Base-by-base conservation (phyloP, 2,329 filamentous ascomycete species). In the Coleophoma crateriformis region DNA sequence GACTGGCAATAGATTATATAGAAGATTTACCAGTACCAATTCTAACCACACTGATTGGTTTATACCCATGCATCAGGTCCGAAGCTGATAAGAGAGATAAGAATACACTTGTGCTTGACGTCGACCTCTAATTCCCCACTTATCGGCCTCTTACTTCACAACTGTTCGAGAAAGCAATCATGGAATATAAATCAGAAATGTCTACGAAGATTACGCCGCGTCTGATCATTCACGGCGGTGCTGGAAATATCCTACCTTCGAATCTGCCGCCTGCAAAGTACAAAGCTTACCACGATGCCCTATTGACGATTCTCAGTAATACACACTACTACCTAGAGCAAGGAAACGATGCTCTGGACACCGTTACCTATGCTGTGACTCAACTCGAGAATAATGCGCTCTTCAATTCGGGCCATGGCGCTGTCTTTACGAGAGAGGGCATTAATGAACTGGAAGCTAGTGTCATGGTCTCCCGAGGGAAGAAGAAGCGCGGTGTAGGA, bases 401-500 rank as follows among this genome's bases (percentile, higher is more conserved):
- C 4, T 95, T 94, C 77, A 96, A 96, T 70, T 83, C 84, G 50
- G 90, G 84, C 7, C 84, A 83, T 60, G 91, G 91, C 47, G 88
- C 90, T 46, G 90, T 95, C 17, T 96, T 95, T 67, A 95, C 89
- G 0, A 81, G 84, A 46, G 84, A 86, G 56, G 91, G 90, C 15
- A 78, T 84, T 54, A 90, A 91, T 65, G 88, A 96, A 70, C 82
- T 95, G 53, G 90, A 96, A 69, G 88, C 88, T 1, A 88, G 83
- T 8, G 80, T 95, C 46, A 95, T 95, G 90, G 87, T 95, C 0
- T 87, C 85, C 2, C 76, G 76, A 27, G 86, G 85, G 0, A 73
- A 75, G 50, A 77, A 81, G 38, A 96, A 95, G 72, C 80, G 88
- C 34, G 89, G 84, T 14, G 87, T 88, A 0, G 88, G 88, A 3